Evolutionary conservation across 257 asterid species (phyloP), one percentile per base, ranked within the genome.

Genomic region (Lavandula angustifolia): DNA sequence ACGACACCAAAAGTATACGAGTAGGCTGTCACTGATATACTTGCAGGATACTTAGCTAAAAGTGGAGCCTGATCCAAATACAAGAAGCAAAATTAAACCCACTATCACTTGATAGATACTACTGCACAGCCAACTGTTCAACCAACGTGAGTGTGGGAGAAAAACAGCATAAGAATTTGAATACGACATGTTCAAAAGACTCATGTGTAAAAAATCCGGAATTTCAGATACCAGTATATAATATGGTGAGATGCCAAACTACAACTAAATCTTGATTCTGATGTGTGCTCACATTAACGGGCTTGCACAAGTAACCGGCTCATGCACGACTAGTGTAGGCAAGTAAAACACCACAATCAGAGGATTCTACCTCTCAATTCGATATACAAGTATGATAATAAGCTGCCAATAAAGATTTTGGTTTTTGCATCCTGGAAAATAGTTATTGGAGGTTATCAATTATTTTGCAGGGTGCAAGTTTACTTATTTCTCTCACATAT

Each of bases 1-100:
- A 80, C 43, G 40, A 79, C 81, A 40, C 99, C 99, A 59, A 86
- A 94, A 49, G 74, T 70, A 77, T 40, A 53, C 3, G 41, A 27
- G 10, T 52, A 51, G 14, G 59, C 59, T 3, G 49, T 64, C 53
- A 50, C 60, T 37, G 61, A 40, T 76, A 94, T 80, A 31, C 62
- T 66, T 5, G 54, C 51, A 27, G 54, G 96, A 78, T 92, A 92
- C 61, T 80, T 81, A 33, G 81, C 86, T 67, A 92, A 67, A 64
- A 92, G 78, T 55, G 92, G 92, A 71, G 96, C 95, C 96, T 92
- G 90, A 62, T 71, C 74, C 57, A 73, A 32, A 62, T 54, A 27
- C 38, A 17, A 73, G 64, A 51, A 22, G 22, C 56, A 9, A 5
- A 13, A 68, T 43, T 33, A 18, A 64, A 41, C 49, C 63, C 11